Percentiles rank a stretch among this genome's conserved stretches.
Evolutionary conservation across 176 grass and related monocot genomes (phyloP).

Genomic region (Carex littledalei): DNA sequence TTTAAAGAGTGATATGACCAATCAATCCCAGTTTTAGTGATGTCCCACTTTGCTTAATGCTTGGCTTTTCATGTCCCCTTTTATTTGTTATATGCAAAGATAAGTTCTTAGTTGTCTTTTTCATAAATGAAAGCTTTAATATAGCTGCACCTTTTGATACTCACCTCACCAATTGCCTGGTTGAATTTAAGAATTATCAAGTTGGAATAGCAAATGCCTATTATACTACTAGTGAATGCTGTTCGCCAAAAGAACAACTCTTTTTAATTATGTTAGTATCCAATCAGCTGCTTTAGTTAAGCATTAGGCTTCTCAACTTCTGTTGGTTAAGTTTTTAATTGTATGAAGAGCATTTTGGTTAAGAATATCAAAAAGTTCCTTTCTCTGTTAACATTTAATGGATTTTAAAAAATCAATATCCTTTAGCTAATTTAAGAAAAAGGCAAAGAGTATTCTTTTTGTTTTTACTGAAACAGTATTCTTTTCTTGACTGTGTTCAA

Average conservation of each 20-base stretch:
- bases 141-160: background rate
- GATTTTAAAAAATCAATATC: background rate
- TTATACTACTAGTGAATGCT: background rate
- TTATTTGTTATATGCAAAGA: slow-evolving; percentile 17
- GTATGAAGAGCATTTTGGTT: background rate
- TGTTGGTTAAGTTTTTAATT: background rate
- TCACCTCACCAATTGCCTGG: background rate
- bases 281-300: background rate
- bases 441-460: too few relatives aligned
- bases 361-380: background rate
- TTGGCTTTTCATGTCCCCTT: background rate
- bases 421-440: background rate
- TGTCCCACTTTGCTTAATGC: slow-evolving; percentile 4
- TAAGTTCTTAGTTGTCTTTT: background rate
- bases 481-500: background rate
- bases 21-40: background rate
- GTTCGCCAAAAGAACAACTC: background rate
- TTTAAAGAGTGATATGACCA: background rate
- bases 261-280: background rate
- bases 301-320: background rate
- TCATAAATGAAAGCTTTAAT: slow-evolving; percentile 8
- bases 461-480: background rate
- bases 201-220: background rate
- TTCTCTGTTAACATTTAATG: background rate
- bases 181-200: background rate